A percentile compares a stretch with the other conserved stretches of the same genome.
These are phyloP conservation scores for Pythium grandisporangium DNA, from an alignment of 352 stramenopile species.

Conservation along the genomic window DNA sequence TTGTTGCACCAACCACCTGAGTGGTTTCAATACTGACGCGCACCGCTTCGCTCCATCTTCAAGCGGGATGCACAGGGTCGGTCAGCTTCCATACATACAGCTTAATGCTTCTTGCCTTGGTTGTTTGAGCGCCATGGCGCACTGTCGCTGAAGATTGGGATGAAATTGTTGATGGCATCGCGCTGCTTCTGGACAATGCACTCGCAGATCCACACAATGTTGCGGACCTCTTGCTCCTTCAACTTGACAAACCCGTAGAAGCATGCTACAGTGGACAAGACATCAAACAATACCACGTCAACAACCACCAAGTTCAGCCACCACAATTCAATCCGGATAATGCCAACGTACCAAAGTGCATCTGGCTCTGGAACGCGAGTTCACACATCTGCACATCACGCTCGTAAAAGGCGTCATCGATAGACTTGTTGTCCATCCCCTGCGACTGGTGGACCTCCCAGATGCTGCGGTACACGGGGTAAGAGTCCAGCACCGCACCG, in stretches of 20 bases:
- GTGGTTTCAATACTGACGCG: too few species aligned
- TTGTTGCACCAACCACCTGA: too few species aligned
- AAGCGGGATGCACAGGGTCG: too few species aligned
- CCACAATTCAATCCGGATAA: not conserved
- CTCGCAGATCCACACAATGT: conserved; percentile 99
- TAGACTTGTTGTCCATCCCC: conserved; percentile 92
- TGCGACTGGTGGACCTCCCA: conserved; percentile 95
- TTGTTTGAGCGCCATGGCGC: conserved; percentile 85
- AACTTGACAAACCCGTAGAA: conserved; percentile 99
- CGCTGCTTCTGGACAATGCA: conserved; percentile 99
- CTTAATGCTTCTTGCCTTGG: conserved; percentile 45
- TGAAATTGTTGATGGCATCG: conserved; percentile 99
- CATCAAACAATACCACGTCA: not conserved
- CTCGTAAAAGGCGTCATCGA: conserved; percentile 99
- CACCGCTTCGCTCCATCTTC: too few species aligned
- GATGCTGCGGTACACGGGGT: conserved; percentile 95
- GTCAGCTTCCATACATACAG: too few species aligned
- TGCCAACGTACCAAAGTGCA: conserved; percentile 91
- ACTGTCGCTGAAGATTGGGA: conserved; percentile 96
- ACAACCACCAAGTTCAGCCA: not conserved
- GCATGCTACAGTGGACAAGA: conserved; percentile 18
- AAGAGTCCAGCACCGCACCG: conserved; percentile 88
- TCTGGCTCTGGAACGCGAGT: conserved; percentile 98
- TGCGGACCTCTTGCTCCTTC: conserved; percentile 99
- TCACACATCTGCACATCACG: conserved; percentile 97